A percentile compares a stretch with the other conserved stretches of the same genome.
Evolutionary conservation across 2,329 filamentous ascomycete genomes (phyloP).

Genomic region (Pseudogymnoascus sp.): DNA sequence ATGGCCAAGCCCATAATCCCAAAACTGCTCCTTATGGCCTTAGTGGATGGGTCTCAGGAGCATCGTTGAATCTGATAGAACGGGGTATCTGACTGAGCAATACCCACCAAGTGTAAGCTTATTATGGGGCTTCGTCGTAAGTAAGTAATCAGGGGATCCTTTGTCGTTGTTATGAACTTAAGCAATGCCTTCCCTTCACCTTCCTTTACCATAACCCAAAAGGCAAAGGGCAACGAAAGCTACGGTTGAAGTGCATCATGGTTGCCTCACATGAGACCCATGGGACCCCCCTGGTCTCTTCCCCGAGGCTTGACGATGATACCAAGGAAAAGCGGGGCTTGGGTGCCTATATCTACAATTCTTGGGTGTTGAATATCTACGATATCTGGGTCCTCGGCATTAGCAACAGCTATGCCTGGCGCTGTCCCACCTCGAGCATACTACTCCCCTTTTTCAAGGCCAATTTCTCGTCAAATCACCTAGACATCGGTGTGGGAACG

Average conservation of each 20-base stretch:
- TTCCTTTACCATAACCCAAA: background rate
- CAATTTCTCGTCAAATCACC: conserved; percentile 20
- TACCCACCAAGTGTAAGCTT: background rate
- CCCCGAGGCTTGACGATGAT: background rate
- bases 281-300: background rate
- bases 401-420: conserved; percentile 24
- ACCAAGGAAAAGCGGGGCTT: background rate
- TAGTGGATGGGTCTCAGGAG: background rate
- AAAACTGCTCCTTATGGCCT: background rate
- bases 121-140: background rate
- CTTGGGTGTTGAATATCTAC: conserved; percentile 17
- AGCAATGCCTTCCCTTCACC: background rate
- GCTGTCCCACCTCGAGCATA: conserved; percentile 19
- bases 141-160: background rate
- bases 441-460: conserved; percentile 24
- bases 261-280: background rate
- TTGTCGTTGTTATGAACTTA: background rate
- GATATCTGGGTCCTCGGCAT: conserved; percentile 20
- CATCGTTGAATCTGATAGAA: background rate
- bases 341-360: background rate
- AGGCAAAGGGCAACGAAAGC: background rate
- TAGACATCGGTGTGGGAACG: conserved; percentile 28
- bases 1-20: background rate
- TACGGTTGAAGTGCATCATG: background rate
- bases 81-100: background rate